Base-by-base conservation (phyloP, 164 flowering plant genomes). In the Cinnamomum micranthum region DNA sequence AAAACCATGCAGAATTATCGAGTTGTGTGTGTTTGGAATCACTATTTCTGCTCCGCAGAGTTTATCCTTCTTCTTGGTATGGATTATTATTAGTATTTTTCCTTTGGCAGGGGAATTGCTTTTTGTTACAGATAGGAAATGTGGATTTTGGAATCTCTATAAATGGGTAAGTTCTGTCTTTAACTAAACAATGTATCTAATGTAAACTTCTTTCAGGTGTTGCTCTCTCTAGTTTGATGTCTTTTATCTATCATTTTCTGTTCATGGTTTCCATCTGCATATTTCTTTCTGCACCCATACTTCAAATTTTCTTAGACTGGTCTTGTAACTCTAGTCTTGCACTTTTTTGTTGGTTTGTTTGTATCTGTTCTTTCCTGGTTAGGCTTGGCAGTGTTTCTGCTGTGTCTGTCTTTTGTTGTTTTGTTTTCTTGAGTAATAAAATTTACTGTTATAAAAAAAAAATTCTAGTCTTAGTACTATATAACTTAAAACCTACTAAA, bases 141-240 rank as follows among this genome's bases (percentile, higher is more conserved):
- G 58, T 84, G 99, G 99, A 63, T 93, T 87, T 76, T 95, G 98
- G 98, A 95, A 95, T 83, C 78, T 95, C 59, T 82, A 90, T 77
- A 95, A 87, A 88, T 95, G 99, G 99, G 98, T 93, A 85, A 80
- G 9, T 77, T 23, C 20, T 2, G n/a, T 55, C 5, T 55, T 55
- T 55, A 55, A 55, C n/a, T 55, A 55, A 55, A 55, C 1, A 55
- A 55, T 14, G 5, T 3, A 55, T 55, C 60, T 55, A 55, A 55
- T 55, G n/a, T 9, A 6, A 41, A 41, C 47, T 41, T 41, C 47
- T 41, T 41, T 41, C 47, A 41, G 47, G 9, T 55, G 60, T 55
- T 15, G 60, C 59, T 55, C n/a, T 55, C n/a, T 55, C 60, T 20
- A 55, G 60, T 55, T 13, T 55, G 13, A 55, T 55, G 17, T 55